Base-by-base conservation (phyloP, 2,329 filamentous ascomycete genomes). In the Penicillium sp. region DNA sequence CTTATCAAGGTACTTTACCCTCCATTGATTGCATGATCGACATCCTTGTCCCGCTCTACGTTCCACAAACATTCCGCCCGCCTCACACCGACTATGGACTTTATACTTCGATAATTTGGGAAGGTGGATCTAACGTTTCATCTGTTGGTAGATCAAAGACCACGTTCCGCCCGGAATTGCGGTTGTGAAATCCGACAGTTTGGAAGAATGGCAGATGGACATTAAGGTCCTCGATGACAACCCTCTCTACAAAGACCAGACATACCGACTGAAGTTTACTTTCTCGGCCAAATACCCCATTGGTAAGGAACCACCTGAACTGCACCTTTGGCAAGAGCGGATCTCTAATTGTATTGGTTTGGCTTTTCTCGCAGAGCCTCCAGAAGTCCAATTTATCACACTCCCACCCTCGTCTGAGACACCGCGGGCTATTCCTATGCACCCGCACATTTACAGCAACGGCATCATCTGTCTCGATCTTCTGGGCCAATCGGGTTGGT, bases 381-480 rank as follows among this genome's bases (percentile, higher is more conserved):
- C 95, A 24, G 95, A 99, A 81, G 95, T 98, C 63, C 90, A 90
- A 55, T 99, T 99, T 71, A 82, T 91, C 54, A 81, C 86, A 66
- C 79, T 84, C 52, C 74, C 85, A 33, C 50, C 55, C 24, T 61
- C 70, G 10, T 67, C 73, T 31, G 67, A 70, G 7, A 73, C 77
- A 1, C 73, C 75, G 41, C 82, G 84, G 43, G 78, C 81, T 2
- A 93, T 99, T 68, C 95, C 95, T 1, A 93, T 96, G 74, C 95
- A 99, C 70, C 95, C 95, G 3, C 95, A 99, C 78, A 90, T 99
- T 75, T 99, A 99, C 80, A 95, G 90, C 67, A 99, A 99, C 75
- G 95, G 95, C 67, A 96, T 98, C 74, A 99, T 99, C 72, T 99
- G 95, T 70, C 88, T 99, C 48, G 95, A 99, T 68, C 84, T 99